Conservation (phyloP, 139 green algal genomes). For the Chlorella sp. region DNA sequence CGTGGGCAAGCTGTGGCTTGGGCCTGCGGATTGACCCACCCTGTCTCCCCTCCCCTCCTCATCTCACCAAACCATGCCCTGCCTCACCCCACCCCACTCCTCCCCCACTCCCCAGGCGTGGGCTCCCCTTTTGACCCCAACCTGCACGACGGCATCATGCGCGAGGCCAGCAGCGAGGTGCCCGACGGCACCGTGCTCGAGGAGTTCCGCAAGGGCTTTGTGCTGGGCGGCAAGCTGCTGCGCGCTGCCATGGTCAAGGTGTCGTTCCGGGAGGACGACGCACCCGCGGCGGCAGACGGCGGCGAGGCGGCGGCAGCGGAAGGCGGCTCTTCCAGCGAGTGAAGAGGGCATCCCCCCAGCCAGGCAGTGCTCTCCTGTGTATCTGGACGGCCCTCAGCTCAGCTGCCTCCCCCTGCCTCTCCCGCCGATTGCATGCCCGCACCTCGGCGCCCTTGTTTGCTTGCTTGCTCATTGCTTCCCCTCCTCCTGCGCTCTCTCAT, state of each 20-base stretch:
- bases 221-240: constrained; percentile 86
- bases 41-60: too few species aligned
- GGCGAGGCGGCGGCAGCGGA: background rate
- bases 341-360: background rate
- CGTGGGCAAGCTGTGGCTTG: too few species aligned
- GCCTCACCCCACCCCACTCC: too few species aligned
- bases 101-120: constrained; percentile 31
- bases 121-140: constrained; percentile 94
- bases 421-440: background rate
- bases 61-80: too few species aligned
- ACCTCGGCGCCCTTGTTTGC: background rate
- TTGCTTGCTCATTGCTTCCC: constrained; percentile 1
- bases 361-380: background rate
- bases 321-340: background rate
- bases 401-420: background rate
- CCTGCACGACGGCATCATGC: constrained; percentile 97
- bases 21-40: too few species aligned
- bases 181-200: constrained; percentile 85
- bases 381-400: background rate
- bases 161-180: constrained; percentile 77
- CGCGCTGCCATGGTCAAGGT: constrained; percentile 98
- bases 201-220: constrained; percentile 97
- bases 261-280: constrained; percentile 19
- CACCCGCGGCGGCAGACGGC: background rate
- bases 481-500: background rate